A percentile compares a stretch with the other conserved stretches of the same genome.
These are phyloP conservation scores for Penicillium mononematosum DNA, from an alignment of 495 filamentous ascomycete genomes.

Conservation along the genomic window DNA sequence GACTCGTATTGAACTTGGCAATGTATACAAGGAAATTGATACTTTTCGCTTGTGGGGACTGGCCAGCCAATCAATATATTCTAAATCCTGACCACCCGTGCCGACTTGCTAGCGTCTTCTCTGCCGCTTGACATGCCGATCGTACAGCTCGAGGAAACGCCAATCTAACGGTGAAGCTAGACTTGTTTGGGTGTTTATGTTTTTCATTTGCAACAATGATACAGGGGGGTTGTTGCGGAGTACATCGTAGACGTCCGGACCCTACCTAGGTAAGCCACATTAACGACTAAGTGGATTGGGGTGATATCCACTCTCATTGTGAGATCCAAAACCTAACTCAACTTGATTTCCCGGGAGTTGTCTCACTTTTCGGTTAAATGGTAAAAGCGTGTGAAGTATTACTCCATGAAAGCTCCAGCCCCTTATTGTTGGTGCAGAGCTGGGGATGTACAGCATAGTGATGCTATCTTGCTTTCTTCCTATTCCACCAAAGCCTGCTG, in stretches of 20 bases:
- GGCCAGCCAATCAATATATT: not conserved
- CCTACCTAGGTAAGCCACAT: not conserved
- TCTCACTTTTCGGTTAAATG: not conserved
- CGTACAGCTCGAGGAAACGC: conserved; percentile 10
- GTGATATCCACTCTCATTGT: not conserved
- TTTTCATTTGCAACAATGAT: not conserved
- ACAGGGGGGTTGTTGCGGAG: too few relatives aligned
- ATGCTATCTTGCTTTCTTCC: not conserved
- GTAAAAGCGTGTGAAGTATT: too few relatives aligned
- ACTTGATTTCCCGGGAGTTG: not conserved
- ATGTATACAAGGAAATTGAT: not conserved
- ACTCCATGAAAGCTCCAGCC: too few relatives aligned
- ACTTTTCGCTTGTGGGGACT: not conserved
- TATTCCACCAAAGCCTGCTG: not conserved
- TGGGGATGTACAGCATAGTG: too few relatives aligned
- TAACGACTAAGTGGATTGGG: not conserved
- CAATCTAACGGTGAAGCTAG: conserved; percentile 14
- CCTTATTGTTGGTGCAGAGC: too few relatives aligned
- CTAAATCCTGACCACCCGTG: not conserved
- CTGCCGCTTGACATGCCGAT: conserved; percentile 19
- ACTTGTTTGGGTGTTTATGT: not conserved
- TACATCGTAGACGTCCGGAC: too few relatives aligned
- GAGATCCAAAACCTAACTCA: not conserved
- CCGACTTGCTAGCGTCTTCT: not conserved
- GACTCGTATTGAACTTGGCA: not conserved